Percentiles rank a stretch among this genome's conserved stretches.
Conservation (phyloP, 208 protist genomes). For the Crithidia mellificae region DNA sequence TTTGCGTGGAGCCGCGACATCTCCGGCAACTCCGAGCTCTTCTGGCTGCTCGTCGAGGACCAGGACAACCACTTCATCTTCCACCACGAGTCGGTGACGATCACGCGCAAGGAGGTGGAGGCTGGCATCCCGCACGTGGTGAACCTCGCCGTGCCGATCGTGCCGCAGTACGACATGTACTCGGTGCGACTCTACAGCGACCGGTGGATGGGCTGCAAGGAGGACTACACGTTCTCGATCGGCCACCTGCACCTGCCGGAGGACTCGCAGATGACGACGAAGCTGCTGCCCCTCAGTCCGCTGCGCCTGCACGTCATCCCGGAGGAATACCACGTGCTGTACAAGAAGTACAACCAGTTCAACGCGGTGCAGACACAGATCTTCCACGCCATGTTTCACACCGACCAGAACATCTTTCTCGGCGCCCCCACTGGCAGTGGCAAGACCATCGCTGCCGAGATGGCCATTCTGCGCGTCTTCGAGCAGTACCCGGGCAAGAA, state of each 20-base stretch:
- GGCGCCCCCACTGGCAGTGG: slow-evolving; percentile 98
- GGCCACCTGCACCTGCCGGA: slow-evolving; percentile 96
- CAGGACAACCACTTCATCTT: slow-evolving; percentile 95
- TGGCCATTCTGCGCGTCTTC: slow-evolving; percentile 97
- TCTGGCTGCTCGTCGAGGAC: slow-evolving; percentile 98
- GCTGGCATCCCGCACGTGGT: slow-evolving; percentile 79
- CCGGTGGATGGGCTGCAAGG: slow-evolving; percentile 92
- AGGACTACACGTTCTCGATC: slow-evolving; percentile 92
- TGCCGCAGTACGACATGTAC: slow-evolving; percentile 98
- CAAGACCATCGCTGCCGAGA: slow-evolving; percentile 99
- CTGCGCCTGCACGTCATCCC: slow-evolving; percentile 92
- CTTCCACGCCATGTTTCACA: slow-evolving; percentile 99
- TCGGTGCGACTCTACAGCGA: slow-evolving; percentile 95
- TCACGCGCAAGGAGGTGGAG: slow-evolving; percentile 89
- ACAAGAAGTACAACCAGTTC: slow-evolving; percentile 96
- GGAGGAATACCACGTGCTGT: slow-evolving; percentile 80
- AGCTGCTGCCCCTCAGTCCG: slow-evolving; percentile 95
- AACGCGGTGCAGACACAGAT: slow-evolving; percentile 99
- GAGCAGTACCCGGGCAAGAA: slow-evolving; percentile 90
- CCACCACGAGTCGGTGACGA: slow-evolving; percentile 79
- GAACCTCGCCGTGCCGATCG: slow-evolving; percentile 96
- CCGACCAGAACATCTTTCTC: slow-evolving; percentile 97
- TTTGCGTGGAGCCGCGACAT: slow-evolving; percentile 95
- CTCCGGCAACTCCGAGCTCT: slow-evolving; percentile 93
- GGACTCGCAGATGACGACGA: slow-evolving; percentile 93